Evolutionary conservation across 306 rosid species (phyloP), one percentile per base, ranked within the genome.

Genomic region (Morella rubra): DNA sequence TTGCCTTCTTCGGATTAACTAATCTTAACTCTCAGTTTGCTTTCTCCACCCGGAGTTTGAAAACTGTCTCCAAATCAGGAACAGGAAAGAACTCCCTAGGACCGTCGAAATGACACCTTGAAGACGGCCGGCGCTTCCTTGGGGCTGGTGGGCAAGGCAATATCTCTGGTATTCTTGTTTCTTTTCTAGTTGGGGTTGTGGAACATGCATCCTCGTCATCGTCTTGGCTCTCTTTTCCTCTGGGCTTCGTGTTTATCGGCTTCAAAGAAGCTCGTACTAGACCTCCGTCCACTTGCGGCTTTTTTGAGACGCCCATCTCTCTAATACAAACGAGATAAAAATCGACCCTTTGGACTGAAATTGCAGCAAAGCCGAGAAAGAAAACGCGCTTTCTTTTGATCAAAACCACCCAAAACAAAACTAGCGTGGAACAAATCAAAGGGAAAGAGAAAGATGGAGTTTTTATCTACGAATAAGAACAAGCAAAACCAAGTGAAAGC

Each of bases 1-100:
- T 77, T 20, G 16, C 67, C 76, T 75, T 82, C 49, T 24, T 50
- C 16, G 69, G 81, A 88, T 81, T 79, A 77, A 79, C 47, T 66
- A 49, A 69, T 55, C 66, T 53, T 12, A 76, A 83, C 71, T 89
- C 75, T 90, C 87, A 92, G 69, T 78, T 75, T 44, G 86, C 86
- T 70, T 91, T 82, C 88, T 90, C 87, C 59, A 90, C 89, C 46
- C 76, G 91, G 44, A 80, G 76, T 77, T 89, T 95, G 86, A 96
- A 92, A 16, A 92, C 96, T 0, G 96, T 79, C 74, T 96, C 99
- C 97, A 96, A 89, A 74, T 96, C 98, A 19, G 98, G 97, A 16
- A 92, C 91, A 1, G 85, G 83, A 50, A 96, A 96, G 77, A 88
- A 96, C 86, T 91, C 98, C 61, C 83, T 88, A 0, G 77, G 90